Base-by-base conservation (phyloP, 2,329 filamentous ascomycete genomes). In the Sarocladium oryzae region DNA sequence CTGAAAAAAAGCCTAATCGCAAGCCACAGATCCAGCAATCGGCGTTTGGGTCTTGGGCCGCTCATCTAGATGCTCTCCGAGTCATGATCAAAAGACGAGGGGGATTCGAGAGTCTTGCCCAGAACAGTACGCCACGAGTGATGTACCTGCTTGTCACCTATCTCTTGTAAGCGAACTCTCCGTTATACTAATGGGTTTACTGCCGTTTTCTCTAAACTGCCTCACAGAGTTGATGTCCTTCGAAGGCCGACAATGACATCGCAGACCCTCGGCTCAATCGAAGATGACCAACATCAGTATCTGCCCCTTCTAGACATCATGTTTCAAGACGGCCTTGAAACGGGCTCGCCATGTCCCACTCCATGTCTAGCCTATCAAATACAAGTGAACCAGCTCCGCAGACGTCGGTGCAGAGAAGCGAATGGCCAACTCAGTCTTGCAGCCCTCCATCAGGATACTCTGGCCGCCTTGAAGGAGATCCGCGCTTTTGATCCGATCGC, bases 241-340 rank as follows among this genome's bases (percentile, higher is more conserved):
- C 7, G 41, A 11, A 9, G 41, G 32, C 26, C 26, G 4, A 32
- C 41, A 30, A 46, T 32, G 23, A 46, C 41, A 16, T 6, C 7
- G 10, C 41, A 24, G n/a, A 46, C 41, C 4, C 24, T 46, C 6
- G 20, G 23, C 23, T 8, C 10, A 11, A 20, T 30, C 4, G 23
- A 28, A 6, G 41, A 46, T 20, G 41, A 46, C 11, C 23, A 28
- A 10, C 10, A 46, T 23, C 23, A 46, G 20, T 46, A 46, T 16
- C 23, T 46, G 11, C 41, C 41, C n/a, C 10, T 11, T 10, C 4
- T 46, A 7, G 23, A 28, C 41, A 46, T 18, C n/a, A 28, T 46
- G 41, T 46, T n/a, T 18, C 41, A 46, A 46, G 41, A 46, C 41
- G 41, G 41, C 10, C 23, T 46, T 24, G 41, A 46, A 23, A 46